Evolutionary conservation across 2,329 filamentous ascomycete species (phyloP), one percentile per base, ranked within the genome.

Genomic region (Colletotrichum paranaense): DNA sequence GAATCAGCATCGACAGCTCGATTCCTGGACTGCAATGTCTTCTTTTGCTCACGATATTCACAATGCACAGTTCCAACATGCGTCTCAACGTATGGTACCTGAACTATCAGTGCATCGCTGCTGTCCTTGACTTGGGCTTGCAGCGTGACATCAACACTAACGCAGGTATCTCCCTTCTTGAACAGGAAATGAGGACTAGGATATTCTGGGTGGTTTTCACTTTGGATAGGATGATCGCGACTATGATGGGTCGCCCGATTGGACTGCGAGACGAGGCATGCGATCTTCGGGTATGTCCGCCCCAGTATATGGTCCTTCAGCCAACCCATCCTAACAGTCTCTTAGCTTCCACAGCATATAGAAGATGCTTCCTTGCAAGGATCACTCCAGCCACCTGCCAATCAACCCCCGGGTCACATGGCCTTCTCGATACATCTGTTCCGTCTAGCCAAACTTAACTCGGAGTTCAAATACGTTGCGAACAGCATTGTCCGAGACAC

Each of bases 381-480:
- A 3, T 42, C 62, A 1, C 22, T 9, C 12, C 67, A 66, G n/a
- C 26, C 24, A 26, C 5, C 12, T 7, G 11, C 5, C 2, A 4
- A 19, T 14, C 5, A 2, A 9, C 12, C 5, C 5, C 1, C n/a
- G 4, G 56, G 67, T 19, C 56, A 56, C 3, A 71, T 73, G 76
- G 77, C 81, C 0, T 86, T 82, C 62, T 83, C 86, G 0, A 82
- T 89, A 8, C 87, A 88, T 62, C 77, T 89, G 0, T 89, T 89
- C 76, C 82, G 79, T 60, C 81, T 86, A 0, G 80, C 85, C 0
- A 84, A 82, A 22, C 79, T 89, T 6, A 90, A 89, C 68, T 89
- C 88, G 0, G 88, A 90, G 75, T 88, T 89, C n/a, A 89, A 89
- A 78, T 89, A 89, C 60, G 82, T 89, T 3, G 84, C 87, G 46